Base-by-base conservation (phyloP, 2,329 filamentous ascomycete genomes). In the Cercospora nicotianae region DNA sequence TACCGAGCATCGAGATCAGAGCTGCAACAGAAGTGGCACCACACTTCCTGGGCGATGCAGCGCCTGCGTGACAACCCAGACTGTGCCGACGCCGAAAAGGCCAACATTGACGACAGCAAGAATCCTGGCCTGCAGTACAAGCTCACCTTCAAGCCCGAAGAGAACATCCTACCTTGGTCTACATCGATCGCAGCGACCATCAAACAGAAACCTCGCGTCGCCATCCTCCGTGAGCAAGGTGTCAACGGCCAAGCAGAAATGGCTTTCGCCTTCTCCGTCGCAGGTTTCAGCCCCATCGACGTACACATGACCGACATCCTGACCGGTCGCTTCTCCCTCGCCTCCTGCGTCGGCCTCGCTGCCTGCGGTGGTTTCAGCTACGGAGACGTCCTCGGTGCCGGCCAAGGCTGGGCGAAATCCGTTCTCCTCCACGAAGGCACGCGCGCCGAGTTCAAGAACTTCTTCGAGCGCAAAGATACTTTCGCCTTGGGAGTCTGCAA, bases 361-460 rank as follows among this genome's bases (percentile, higher is more conserved):
- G 93, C 93, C n/a, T 96, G 94, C 72, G 95, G 95, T 77, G 95
- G 95, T 60, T 98, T 99, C 87, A 96, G 92, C 16, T 98, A 97
- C 78, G 93, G 93, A 73, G 91, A 94, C 74, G 91, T 94, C 42
- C 87, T 98, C 0, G 95, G 94, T 67, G 95, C 95, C n/a, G 95
- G 95, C 63, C 91, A 94, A 75, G 95, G 95, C 53, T 99, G 95
- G 95, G 93, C 95, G 4, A 94, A 96, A 81, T 94, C 91, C 1
- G 93, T 98, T 45, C 86, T 98, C 18, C 87, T 96, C 79, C 93
- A 98, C 81, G 87, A 86, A 26, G 83, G 90, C 66, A 90, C 90
- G 51, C 88, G 93, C 51, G 84, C 86, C 66, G 91, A 94, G 73
- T 97, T 98, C 81, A 84, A 90, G 75, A 81, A 83, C 60, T 98